Base-by-base conservation (phyloP, 345 rosid species). In the Eucalyptus erythrocorys region DNA sequence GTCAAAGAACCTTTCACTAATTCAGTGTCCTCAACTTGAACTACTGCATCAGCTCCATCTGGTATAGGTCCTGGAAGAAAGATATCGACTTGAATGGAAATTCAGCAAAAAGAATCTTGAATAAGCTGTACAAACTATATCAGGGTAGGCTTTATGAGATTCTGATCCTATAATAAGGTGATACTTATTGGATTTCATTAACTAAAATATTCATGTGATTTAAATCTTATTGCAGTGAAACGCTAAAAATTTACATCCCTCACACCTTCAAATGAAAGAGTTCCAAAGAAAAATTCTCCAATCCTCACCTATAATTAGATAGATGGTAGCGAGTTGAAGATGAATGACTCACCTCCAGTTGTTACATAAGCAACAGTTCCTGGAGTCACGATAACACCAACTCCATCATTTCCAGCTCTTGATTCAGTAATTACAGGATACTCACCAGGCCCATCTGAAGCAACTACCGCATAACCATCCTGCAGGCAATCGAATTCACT, bases 341-440 rank as follows among this genome's bases (percentile, higher is more conserved):
- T 32, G 87, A 89, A 22, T 48, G 32, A 90, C 91, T 87, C 68
- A 96, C 99, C 99, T 95, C 99, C 99, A 76, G 99, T 98, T 40
- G 99, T 98, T 26, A 98, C 99, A 92, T 98, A 98, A 55, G 99
- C 99, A 92, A 97, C 96, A 80, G 99, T 96, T 87, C 99, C 99
- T 53, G 98, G 95, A 89, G 95, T 94, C 87, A 98, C 93, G 42
- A 91, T 93, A 53, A 98, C 96, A 81, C 96, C 99, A 55, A 97
- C 87, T 48, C 95, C 99, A 91, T 97, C 98, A 90, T 95, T 97
- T 91, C 99, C 99, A 89, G 99, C 99, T 92, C 99, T 95, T 42
- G 99, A 97, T 91, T 98, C 99, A 32, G 97, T 92, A 86, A 98
- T 94, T 64, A 98, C 94, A 11, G 95, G 95, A 89, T 98, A 98